Base-by-base conservation (phyloP, 169 alveolate genomes). In the Eimeria falciformis region DNA sequence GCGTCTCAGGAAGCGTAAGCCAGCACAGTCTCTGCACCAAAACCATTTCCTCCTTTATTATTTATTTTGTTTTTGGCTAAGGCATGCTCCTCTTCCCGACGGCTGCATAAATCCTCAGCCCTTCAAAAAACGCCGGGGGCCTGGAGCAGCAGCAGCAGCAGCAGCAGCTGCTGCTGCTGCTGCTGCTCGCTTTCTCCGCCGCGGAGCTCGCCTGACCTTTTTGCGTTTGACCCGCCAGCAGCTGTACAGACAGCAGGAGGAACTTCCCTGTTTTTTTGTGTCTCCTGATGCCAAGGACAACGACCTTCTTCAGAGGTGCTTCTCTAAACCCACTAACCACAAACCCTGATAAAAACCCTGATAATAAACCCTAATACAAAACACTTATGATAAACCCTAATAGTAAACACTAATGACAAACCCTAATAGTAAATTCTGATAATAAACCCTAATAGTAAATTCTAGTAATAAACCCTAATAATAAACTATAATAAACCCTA, bases 51-150 rank as follows among this genome's bases (percentile, higher is more conserved):
- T n/a, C n/a, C n/a, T n/a, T n/a, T n/a, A n/a, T n/a, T n/a, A n/a
- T n/a, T n/a, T n/a, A n/a, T 46, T 77, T 23, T 77, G 66, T 7
- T 37, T 5, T 47, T 58, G 46, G 33, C 65, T 46, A 43, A 58
- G 86, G 45, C 46, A 46, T 58, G 86, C 65, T 2, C 86, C 86
- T n/a, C 86, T 77, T 46, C 86, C 86, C 68, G 40, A 77, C 25
- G 86, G 86, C 3, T 77, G 86, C 65, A 65, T 77, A 58, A 40
- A 77, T 23, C 86, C 86, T 5, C 45, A 46, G n/a, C 86, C 86
- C 47, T 77, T 77, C 47, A 45, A 45, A 23, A 77, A 46, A 37
- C 33, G 11, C 2, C 58, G 86, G 86, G 68, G 46, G 23, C 0
- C 86, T 0, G 46, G 27, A 77, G 68, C 86, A 45, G 65, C 86